Base-by-base conservation (phyloP, 768 basidiomycete genomes). In the Pleurotus salmoneostramineus region DNA sequence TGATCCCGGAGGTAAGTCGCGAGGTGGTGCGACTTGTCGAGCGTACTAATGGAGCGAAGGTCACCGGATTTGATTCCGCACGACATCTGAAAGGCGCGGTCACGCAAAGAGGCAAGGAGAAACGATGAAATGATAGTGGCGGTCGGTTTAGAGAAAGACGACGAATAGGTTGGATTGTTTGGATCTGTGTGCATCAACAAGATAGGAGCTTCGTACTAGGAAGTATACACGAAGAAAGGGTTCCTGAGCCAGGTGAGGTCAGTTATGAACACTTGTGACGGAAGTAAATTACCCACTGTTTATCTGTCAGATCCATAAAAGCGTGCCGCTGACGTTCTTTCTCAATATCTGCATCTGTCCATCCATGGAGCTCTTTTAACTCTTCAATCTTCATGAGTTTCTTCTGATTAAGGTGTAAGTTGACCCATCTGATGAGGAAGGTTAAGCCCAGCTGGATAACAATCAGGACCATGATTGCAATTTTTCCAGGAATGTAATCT, bases 401-500 rank as follows among this genome's bases (percentile, higher is more conserved):
- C 68, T 80, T 73, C 56, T 62, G 68, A 63, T 87, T 88, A 62
- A 85, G 65, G 11, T 76, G 74, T 0, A 79, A 7, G 65, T 85
- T 87, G 60, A 86, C 77, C 70, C 75, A 80, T 10, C 83, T 77
- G 10, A 88, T 69, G 27, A 81, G 50, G 59, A 77, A 66, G 1
- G 76, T 80, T 17, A 86, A 60, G 14, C 66, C 69, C 33, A 88
- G 66, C 62, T 85, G 83, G 2, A 78, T 76, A 2, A 70, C 77
- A 34, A 88, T 71, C 5, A 87, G 72, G 3, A 84, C 73, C 74
- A 87, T 79, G 60, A 88, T 85, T 1, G 86, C 77, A 11, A 81
- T 80, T 64, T 89, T 89, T 17, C 85, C 87, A 0, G 84, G 84
- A 33, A 85, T 80, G 66, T 88, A 89, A 12, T 65, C 75, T 0